These are phyloP conservation scores for Firmiana major DNA, from an alignment of 345 rosid genomes.

Conservation along the genomic window DNA sequence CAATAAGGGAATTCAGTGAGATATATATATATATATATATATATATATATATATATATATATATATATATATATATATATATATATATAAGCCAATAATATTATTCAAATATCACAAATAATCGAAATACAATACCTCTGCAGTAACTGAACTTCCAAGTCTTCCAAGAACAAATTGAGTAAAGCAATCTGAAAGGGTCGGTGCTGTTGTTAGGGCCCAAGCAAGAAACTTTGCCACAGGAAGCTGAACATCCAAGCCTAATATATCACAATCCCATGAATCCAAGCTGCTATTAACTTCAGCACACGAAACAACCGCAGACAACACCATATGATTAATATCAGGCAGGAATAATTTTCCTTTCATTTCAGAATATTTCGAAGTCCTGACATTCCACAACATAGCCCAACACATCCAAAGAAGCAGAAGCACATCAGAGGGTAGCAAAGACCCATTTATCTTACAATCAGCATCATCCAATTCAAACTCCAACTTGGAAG, in stretches of 20 bases:
- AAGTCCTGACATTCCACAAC: constrained; percentile 49
- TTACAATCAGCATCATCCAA: constrained; percentile 59
- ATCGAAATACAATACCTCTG: constrained; percentile 35
- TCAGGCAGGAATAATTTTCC: constrained; percentile 52
- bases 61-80: too few relatives aligned
- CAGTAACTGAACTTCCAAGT: constrained; percentile 32
- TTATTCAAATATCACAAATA: not conserved
- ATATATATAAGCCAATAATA: not conserved
- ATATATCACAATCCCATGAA: constrained; percentile 54
- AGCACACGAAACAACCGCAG: constrained; percentile 59
- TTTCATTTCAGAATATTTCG: constrained; percentile 15
- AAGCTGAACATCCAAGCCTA: constrained; percentile 45
- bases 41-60: too few relatives aligned
- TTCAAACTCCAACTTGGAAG: constrained; percentile 60
- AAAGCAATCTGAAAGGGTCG: constrained; percentile 59
- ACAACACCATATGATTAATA: constrained; percentile 49
- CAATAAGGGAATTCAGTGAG: not conserved
- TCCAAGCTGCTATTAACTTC: constrained; percentile 45
- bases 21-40: not conserved
- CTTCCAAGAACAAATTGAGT: constrained; percentile 49
- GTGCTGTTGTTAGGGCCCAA: constrained; percentile 59
- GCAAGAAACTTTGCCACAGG: constrained; percentile 62
- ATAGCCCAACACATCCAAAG: constrained; percentile 75
- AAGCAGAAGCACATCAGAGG: constrained; percentile 49
- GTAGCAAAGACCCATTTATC: constrained; percentile 48